Percentiles rank a stretch among this genome's conserved stretches.
phyloP scores from a whole-genome alignment of 2,329 filamentous ascomycete species.

The Talaromyces islandicus region DNA sequence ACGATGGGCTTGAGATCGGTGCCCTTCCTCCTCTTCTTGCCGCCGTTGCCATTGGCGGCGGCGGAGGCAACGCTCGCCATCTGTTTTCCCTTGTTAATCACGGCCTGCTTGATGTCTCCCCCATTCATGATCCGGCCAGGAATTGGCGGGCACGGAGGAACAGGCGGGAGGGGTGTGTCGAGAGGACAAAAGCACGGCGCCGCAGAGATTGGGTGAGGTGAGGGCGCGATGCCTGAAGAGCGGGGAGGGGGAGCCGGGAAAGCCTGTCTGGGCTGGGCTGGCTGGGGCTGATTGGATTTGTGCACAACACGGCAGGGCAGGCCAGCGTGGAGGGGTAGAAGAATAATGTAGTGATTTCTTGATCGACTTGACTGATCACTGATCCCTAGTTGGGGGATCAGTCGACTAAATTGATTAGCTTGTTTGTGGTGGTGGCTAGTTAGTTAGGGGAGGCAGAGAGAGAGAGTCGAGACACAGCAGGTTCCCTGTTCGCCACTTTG shows the following conservation, averaged over 20 bases:
- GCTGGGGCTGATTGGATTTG: neutral
- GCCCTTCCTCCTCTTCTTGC: conserved; percentile 62
- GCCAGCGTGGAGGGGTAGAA: neutral
- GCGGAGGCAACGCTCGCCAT: conserved; percentile 46
- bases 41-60: conserved; percentile 49
- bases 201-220: neutral
- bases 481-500: neutral
- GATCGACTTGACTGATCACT: neutral
- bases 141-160: conserved; percentile 2
- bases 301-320: neutral
- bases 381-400: too few relatives aligned
- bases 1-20: conserved; percentile 61
- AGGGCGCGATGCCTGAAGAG: neutral
- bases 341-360: too few relatives aligned
- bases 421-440: neutral
- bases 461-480: too few relatives aligned
- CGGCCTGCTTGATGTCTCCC: conserved; percentile 58
- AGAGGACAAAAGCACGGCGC: neutral
- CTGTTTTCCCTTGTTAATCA: conserved; percentile 61
- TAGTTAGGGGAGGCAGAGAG: too few relatives aligned
- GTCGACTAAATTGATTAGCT: neutral
- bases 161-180: neutral
- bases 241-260: neutral
- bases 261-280: neutral
- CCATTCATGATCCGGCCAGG: conserved; percentile 51